These are phyloP conservation scores for Zygnema circumcarinatum DNA, from an alignment of 139 green algal genomes.

Conservation along the genomic window DNA sequence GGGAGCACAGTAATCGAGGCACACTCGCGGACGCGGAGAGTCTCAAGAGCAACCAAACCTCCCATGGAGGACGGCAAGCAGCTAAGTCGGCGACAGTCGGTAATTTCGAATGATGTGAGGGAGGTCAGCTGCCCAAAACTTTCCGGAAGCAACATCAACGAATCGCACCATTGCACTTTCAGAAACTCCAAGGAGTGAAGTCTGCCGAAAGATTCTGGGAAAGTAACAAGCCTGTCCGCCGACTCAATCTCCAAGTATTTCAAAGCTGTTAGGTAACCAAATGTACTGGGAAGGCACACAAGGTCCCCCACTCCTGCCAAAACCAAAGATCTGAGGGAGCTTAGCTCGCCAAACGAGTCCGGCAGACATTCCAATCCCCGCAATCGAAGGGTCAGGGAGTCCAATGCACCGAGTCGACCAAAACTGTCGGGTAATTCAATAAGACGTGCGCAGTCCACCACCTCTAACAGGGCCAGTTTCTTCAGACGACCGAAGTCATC, in stretches of 20 bases:
- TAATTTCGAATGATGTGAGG: background rate
- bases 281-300: background rate
- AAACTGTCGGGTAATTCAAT: conserved; percentile 2
- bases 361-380: background rate
- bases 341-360: conserved; percentile 7
- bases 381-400: conserved; percentile 21
- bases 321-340: conserved; percentile 5
- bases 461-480: background rate
- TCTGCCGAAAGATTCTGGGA: background rate
- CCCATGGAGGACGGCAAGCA: background rate
- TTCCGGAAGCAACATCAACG: background rate
- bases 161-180: background rate
- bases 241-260: background rate
- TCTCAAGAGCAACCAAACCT: background rate
- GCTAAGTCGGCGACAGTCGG: background rate
- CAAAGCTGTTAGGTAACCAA: background rate
- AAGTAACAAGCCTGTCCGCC: background rate
- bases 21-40: background rate
- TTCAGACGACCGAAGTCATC: background rate
- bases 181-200: background rate
- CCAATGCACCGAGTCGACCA: background rate
- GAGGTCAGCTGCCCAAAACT: background rate
- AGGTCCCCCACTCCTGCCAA: background rate
- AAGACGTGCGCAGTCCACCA: background rate
- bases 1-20: background rate